Evolutionary conservation across 495 filamentous ascomycete genomes (phyloP).

Genomic region (Articulospora tetracladia): DNA sequence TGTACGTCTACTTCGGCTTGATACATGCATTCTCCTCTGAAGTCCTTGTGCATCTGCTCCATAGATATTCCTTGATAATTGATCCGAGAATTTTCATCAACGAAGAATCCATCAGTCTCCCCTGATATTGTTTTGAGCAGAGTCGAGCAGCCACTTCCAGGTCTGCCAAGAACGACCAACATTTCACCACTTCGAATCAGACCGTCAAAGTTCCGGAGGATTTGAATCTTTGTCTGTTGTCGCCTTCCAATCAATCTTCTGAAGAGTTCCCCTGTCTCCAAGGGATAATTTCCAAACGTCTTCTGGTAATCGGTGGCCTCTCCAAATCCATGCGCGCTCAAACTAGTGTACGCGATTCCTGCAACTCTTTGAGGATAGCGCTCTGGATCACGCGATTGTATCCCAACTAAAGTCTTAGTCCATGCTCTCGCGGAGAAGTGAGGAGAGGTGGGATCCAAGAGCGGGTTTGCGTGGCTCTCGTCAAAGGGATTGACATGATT

Average conservation of each 20-base stretch:
- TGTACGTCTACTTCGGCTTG: constrained; percentile 78
- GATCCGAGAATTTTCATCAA: constrained; percentile 60
- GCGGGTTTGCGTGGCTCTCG: constrained; percentile 16
- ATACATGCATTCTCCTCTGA: constrained; percentile 78
- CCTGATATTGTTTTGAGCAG: constrained; percentile 77
- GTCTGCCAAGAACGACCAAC: constrained; percentile 73
- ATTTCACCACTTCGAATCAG: constrained; percentile 75
- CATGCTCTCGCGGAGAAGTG: constrained; percentile 51
- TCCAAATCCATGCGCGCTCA: constrained; percentile 76
- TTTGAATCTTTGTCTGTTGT: constrained; percentile 63
- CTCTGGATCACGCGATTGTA: constrained; percentile 35
- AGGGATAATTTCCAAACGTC: constrained; percentile 60
- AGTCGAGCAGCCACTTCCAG: constrained; percentile 75
- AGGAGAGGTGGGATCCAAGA: constrained; percentile 40
- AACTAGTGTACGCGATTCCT: constrained; percentile 46
- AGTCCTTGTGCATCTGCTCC: constrained; percentile 60
- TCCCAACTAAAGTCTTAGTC: constrained; percentile 49
- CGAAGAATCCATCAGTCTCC: constrained; percentile 67
- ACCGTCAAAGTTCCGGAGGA: constrained; percentile 74
- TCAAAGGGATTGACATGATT: constrained; percentile 23
- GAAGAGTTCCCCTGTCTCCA: constrained; percentile 44
- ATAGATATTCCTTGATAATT: constrained; percentile 68
- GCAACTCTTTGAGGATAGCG: constrained; percentile 44
- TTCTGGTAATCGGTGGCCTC: constrained; percentile 79
- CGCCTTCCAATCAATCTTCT: constrained; percentile 34